These are phyloP conservation scores for Quercus lobata DNA, from an alignment of 331 rosid genomes.

Conservation along the genomic window DNA sequence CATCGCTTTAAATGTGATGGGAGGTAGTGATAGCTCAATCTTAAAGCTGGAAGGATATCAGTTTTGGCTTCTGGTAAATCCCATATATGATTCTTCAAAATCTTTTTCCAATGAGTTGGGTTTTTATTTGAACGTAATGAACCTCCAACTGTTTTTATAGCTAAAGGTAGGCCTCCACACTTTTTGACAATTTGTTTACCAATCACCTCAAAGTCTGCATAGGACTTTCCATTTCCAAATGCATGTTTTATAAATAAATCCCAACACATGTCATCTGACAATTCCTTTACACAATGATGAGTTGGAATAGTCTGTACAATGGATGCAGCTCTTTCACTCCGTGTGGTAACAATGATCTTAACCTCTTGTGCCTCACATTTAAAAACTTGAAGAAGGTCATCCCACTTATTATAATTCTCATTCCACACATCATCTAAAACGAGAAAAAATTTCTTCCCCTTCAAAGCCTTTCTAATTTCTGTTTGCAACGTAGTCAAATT, in stretches of 20 bases:
- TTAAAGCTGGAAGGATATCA: slow-evolving; percentile 12
- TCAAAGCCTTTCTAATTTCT: not conserved
- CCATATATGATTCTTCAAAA: slow-evolving; percentile 15
- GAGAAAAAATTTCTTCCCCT: not conserved
- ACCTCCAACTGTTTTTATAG: slow-evolving; percentile 20
- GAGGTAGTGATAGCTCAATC: slow-evolving; percentile 15
- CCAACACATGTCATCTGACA: slow-evolving; percentile 5
- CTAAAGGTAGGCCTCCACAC: slow-evolving; percentile 29
- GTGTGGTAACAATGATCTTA: not conserved
- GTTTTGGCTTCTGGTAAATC: not conserved
- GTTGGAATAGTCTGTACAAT: not conserved
- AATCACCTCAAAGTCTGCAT: not conserved
- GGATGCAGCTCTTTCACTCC: not conserved
- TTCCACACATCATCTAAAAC: not conserved
- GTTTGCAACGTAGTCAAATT: not conserved
- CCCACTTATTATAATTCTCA: not conserved
- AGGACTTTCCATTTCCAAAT: not conserved
- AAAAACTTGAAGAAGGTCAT: not conserved
- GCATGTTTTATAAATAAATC: slow-evolving; percentile 16
- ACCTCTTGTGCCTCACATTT: not conserved
- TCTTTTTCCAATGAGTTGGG: not conserved
- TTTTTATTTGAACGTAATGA: not conserved
- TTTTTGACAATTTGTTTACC: slow-evolving; percentile 18
- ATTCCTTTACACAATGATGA: not conserved
- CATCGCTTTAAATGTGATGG: slow-evolving; percentile 17